Percentiles rank a stretch among this genome's conserved stretches.
These are phyloP conservation scores for Heracleum sosnowskyi DNA, from an alignment of 129 eudicot genomes.

Conservation along the genomic window DNA sequence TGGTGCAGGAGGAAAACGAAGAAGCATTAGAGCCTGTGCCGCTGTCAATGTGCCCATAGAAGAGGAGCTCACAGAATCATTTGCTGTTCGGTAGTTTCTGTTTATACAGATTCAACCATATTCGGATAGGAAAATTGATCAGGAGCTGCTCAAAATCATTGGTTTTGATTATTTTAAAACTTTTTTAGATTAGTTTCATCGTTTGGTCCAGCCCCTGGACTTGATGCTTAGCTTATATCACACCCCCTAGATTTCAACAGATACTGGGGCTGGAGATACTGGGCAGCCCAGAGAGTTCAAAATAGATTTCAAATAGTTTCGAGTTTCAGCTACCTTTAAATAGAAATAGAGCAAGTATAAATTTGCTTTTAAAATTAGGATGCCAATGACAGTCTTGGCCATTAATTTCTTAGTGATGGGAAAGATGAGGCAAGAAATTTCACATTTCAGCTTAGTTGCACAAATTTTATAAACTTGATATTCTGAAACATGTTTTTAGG, in stretches of 20 bases:
- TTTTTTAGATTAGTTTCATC: neutral
- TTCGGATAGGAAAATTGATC: neutral
- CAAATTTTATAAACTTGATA: too few relatives aligned
- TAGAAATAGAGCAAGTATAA: neutral
- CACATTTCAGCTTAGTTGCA: neutral
- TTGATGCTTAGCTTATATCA: neutral
- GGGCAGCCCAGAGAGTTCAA: neutral
- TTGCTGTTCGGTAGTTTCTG: neutral
- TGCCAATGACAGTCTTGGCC: neutral
- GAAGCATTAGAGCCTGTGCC: neutral
- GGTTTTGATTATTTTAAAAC: neutral
- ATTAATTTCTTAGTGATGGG: neutral
- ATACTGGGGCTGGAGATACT: neutral
- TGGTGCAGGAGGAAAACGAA: neutral
- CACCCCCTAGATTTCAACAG: neutral
- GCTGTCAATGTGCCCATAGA: slow-evolving; percentile 4
- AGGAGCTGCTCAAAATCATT: neutral
- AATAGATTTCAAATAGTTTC: neutral
- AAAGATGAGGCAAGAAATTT: neutral
- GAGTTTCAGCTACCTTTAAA: neutral
- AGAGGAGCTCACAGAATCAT: slow-evolving; percentile 1
- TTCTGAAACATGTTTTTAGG: too few relatives aligned
- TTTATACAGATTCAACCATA: neutral
- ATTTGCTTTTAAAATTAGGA: neutral
- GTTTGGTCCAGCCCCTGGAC: neutral